Evolutionary conservation across 805 yeast species (phyloP).

Genomic region (Nakazawaea ishiwadae): DNA sequence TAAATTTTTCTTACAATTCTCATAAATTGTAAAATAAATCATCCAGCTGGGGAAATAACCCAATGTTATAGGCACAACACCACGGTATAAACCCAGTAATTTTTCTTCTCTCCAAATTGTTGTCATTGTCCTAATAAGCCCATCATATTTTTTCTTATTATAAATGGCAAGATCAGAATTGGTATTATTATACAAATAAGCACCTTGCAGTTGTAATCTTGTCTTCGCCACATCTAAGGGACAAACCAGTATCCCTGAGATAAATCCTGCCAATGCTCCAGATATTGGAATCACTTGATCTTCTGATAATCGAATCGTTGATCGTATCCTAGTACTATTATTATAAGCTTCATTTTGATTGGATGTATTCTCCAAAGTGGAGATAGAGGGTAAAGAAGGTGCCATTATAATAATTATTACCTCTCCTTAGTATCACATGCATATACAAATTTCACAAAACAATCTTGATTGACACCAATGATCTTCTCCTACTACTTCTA

Average conservation of each 20-base stretch:
- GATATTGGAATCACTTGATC: constrained; percentile 65
- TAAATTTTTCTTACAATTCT: constrained; percentile 49
- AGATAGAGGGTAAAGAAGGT: too few relatives aligned
- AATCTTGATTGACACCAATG: too few relatives aligned
- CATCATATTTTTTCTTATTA: constrained; percentile 39
- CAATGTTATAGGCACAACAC: constrained; percentile 83
- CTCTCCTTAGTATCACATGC: too few relatives aligned
- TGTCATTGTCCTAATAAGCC: constrained; percentile 57
- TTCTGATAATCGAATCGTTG: neutral
- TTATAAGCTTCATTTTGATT: too few relatives aligned
- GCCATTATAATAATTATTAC: too few relatives aligned
- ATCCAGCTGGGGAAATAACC: constrained; percentile 99
- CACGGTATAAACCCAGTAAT: constrained; percentile 76
- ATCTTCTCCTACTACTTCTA: too few relatives aligned
- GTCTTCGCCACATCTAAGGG: constrained; percentile 97
- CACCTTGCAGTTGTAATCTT: constrained; percentile 88
- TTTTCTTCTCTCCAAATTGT: constrained; percentile 79
- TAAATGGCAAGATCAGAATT: constrained; percentile 7
- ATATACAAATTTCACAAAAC: too few relatives aligned
- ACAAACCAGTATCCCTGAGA: constrained; percentile 86
- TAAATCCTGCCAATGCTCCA: constrained; percentile 92
- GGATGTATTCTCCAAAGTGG: too few relatives aligned
- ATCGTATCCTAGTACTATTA: too few relatives aligned
- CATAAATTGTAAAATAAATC: constrained; percentile 89
- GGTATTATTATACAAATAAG: constrained; percentile 22